Conservation (phyloP, 106 monocot genomes). For the Alisma plantagoaquatica region DNA sequence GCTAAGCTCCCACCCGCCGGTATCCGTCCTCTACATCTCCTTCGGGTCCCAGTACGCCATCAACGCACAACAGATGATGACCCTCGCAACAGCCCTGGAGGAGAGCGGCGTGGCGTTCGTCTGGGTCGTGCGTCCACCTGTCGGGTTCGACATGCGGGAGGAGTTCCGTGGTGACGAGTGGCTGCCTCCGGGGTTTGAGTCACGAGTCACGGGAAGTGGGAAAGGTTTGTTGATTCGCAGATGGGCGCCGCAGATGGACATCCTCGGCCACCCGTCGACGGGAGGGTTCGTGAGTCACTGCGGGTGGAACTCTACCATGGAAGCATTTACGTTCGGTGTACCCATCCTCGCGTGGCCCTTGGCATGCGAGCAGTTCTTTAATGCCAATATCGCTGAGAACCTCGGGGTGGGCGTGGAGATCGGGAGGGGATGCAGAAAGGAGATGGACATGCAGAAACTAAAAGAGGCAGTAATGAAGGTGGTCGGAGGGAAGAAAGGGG, state of each 20-base stretch:
- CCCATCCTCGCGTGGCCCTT: slow-evolving; percentile 20
- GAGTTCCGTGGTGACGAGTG: slow-evolving; percentile 23
- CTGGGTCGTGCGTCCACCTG: slow-evolving; percentile 23
- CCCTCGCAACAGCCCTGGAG: slow-evolving; percentile 18
- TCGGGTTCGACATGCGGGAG: slow-evolving; percentile 9
- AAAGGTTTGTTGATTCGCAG: slow-evolving; percentile 3
- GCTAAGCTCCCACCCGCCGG: slow-evolving; percentile 9
- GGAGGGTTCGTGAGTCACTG: slow-evolving; percentile 22
- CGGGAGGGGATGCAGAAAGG: slow-evolving; percentile 3
- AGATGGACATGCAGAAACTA: not conserved
- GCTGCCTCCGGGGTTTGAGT: slow-evolving; percentile 25
- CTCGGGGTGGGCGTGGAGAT: slow-evolving; percentile 18
- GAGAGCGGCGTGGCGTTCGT: slow-evolving; percentile 12
- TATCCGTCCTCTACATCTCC: slow-evolving; percentile 19
- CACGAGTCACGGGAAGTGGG: not conserved
- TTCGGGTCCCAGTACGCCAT: slow-evolving; percentile 28
- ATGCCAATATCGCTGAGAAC: slow-evolving; percentile 18
- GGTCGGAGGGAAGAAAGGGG: slow-evolving; percentile 11
- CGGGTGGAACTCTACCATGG: slow-evolving; percentile 19
- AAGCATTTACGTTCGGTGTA: slow-evolving; percentile 13
- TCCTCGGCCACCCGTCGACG: slow-evolving; percentile 5
- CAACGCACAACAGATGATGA: slow-evolving; percentile 13
- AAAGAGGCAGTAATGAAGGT: slow-evolving; percentile 6
- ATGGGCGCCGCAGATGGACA: slow-evolving; percentile 22
- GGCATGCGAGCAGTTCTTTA: slow-evolving; percentile 21